Evolutionary conservation across 352 stramenopile genomes (phyloP), one percentile per base, ranked within the genome.

Genomic region (Phytophthora foliorum): DNA sequence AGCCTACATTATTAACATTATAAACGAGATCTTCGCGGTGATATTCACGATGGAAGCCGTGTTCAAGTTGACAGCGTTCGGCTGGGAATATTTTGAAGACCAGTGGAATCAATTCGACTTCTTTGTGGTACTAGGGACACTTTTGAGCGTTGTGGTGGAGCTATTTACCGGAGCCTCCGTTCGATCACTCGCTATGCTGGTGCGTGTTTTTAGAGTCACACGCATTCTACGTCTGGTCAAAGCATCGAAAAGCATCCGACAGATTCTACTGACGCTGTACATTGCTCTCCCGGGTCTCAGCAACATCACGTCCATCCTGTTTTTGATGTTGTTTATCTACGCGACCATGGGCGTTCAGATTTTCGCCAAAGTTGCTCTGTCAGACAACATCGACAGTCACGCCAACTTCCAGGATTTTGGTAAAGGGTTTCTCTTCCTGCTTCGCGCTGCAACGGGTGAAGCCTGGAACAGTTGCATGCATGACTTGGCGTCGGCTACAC

Each of bases 391-490:
- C 42, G 87, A 98, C 63, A 66, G 71, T 11, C 90, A 98, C 52
- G 84, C 90, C 24, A 98, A 98, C 74, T 99, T 99, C 50, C 90
- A 97, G 67, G 84, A 85, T 34, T 96, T 98, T 50, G 89, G 88
- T 42, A 96, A 81, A n/a, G 91, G 89, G 1, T 91, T 98, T 34
- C 77, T 98, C 24, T 91, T 97, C 22, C 70, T 99, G 3, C 55
- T 98, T 16, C 84, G 93, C 2, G 91, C 97, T 51, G 87, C 93
- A 16, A 98, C 95, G 2, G 96, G 96, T 17, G 95, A 98, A 73
- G 92, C 89, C 7, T 99, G 94, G 94, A 91, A 98, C 67, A 83
- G 79, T n/a, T 97, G 93, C 52, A 98, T 98, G 92, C 88, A 97
- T 63, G 89, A 95, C 51, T 63, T 98, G 17, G 82, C 81, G 0